Conservation (phyloP, 2,329 filamentous ascomycete genomes). For the Salinomyces thailandicus region DNA sequence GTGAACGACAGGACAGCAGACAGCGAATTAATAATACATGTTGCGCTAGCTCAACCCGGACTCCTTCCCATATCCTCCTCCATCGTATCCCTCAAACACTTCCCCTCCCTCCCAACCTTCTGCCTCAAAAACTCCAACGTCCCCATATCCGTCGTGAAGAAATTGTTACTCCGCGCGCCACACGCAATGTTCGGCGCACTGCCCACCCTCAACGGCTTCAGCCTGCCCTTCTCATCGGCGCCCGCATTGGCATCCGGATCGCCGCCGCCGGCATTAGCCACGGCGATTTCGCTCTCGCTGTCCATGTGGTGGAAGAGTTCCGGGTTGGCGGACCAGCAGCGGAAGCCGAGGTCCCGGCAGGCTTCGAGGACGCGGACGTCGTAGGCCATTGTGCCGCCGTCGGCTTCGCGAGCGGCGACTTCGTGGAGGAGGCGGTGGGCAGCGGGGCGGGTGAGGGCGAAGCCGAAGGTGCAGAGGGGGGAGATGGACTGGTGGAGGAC, state of each 20-base stretch:
- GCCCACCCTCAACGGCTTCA: conserved; percentile 3
- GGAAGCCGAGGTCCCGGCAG: conserved; percentile 27
- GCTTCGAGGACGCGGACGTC: conserved; percentile 31
- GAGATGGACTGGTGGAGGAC: conserved; percentile 32
- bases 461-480: conserved; percentile 37
- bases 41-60: neutral
- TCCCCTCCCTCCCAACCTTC: conserved; percentile 29
- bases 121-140: conserved; percentile 27
- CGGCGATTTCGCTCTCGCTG: conserved; percentile 28
- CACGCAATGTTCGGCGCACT: conserved; percentile 25
- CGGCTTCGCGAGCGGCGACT: conserved; percentile 24
- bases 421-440: conserved; percentile 26
- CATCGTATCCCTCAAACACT: conserved; percentile 24
- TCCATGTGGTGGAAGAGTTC: conserved; percentile 33
- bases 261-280: conserved; percentile 13
- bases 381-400: conserved; percentile 27
- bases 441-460: conserved; percentile 31
- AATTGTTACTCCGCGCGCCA: conserved; percentile 29
- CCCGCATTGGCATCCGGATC: conserved; percentile 1
- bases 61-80: conserved; percentile 2
- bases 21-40: too few relatives aligned
- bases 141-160: conserved; percentile 25
- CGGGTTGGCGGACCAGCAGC: conserved; percentile 29
- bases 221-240: conserved; percentile 2
- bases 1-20: too few relatives aligned